Evolutionary conservation across 192 early-diverging fungal genomes (phyloP), one percentile per base, ranked within the genome.

Genomic region (Backusella luteola): DNA sequence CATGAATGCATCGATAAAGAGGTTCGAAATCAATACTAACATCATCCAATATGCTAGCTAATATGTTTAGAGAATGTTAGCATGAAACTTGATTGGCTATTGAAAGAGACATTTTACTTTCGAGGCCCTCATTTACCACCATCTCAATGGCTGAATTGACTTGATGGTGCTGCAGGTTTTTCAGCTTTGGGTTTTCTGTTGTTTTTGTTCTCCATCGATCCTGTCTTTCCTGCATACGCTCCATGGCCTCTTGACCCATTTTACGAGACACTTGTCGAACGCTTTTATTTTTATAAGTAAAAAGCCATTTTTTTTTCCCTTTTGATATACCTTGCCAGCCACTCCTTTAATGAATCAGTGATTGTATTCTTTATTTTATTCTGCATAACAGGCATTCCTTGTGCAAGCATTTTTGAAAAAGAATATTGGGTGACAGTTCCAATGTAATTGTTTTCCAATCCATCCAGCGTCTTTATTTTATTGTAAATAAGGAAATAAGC

Each of bases 1-100:
- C 96, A 73, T 99, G 96, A 73, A 99, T 85, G 79, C 97, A 97
- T 83, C 96, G 95, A 86, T 96, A 98, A 59, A 99, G 87, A 19
- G 97, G 96, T 74, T 92, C 92, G 85, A 99, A 95, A 78, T 98
- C 96, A 68, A 99, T 89, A 21, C 93, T 82, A 29, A 93, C 81
- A 12, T 91, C 87, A 35, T 93, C 90, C 56, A 92, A 46, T 46
- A 89, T 87, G 52, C 89, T 87, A 26, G 85, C 92, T 94, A 78
- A 34, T 39, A 15, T 32, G 32, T 32, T 32, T 2, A 32, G 32
- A 63, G 68, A 26, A 59, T 49, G 17, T 39, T 15, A 44, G 4
- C n/a, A 32, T 32, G 32, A 0, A 32, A 32, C 0, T 32, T 32
- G 32, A 32, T 32, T 32, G 32, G 32, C 32, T 32, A 32, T 32